Base-by-base conservation (phyloP, 2,329 filamentous ascomycete species). In the Diaporthe eres region DNA sequence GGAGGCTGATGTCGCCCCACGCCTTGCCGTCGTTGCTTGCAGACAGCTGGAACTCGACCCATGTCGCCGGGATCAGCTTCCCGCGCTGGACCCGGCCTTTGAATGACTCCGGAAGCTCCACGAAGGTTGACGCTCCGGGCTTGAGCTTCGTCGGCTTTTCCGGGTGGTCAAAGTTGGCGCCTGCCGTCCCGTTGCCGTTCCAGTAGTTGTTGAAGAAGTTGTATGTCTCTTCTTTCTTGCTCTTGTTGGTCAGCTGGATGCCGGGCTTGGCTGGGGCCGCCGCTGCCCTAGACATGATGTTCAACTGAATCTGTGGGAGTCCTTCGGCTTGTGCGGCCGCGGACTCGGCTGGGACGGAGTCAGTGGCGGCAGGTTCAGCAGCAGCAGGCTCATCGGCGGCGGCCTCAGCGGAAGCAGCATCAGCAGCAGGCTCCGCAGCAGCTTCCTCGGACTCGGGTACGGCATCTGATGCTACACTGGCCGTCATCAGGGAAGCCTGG, bases 131-230 rank as follows among this genome's bases (percentile, higher is more conserved):
- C 57, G 79, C 76, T 44, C 82, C 81, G 19, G 84, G 79, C 17
- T 77, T 77, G 10, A 86, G 76, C 9, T 81, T 81, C 57, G 84
- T 80, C 44, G 81, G 76, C 76, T 83, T 85, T 7, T 83, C 77
- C 7, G 84, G 83, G 58, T 83, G 78, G 80, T 85, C 82, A 75
- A 85, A 86, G 79, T 86, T 85, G 34, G 84, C 82, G 4, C 82
- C 84, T 5, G 81, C 84, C 17, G 77, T 80, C 57, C 84, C 84
- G 77, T 84, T 81, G 71, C 84, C 85, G 77, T 86, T 85, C 83
- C 82, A 85, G 79, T 82, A 82, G 79, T 86, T 86, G 74, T 85
- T 79, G 79, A 83, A 85, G 81, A 86, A 85, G 77, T 80, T 83
- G 79, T 84, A 85, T 1, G 79, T 81, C 75, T 82, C 74, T 57